Percentiles rank a stretch among this genome's conserved stretches.
Evolutionary conservation across 2,329 filamentous ascomycete species (phyloP).

Genomic region (Helotiales sp.): DNA sequence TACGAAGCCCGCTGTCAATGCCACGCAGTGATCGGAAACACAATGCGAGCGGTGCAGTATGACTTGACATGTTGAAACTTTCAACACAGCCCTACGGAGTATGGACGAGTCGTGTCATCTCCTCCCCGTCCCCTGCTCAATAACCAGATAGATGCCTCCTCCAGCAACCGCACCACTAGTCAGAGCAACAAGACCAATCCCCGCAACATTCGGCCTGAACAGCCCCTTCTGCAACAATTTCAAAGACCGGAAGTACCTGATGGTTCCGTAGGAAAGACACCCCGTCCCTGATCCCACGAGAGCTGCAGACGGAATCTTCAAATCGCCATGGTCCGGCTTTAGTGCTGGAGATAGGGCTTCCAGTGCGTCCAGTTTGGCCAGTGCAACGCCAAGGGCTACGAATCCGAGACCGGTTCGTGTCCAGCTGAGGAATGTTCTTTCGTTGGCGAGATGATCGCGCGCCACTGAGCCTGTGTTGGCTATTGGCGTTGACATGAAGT

Average conservation of each 20-base stretch:
- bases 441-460: slow-evolving; percentile 55
- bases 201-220: slow-evolving; percentile 70
- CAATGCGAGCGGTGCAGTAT: not conserved
- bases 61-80: not conserved
- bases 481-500: slow-evolving; percentile 27
- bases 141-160: slow-evolving; percentile 32
- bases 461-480: slow-evolving; percentile 54
- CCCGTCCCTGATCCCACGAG: slow-evolving; percentile 52
- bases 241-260: slow-evolving; percentile 53
- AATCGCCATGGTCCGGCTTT: slow-evolving; percentile 40
- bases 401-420: slow-evolving; percentile 57
- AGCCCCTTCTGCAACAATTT: slow-evolving; percentile 49
- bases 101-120: not conserved
- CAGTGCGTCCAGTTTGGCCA: slow-evolving; percentile 53
- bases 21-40: not conserved
- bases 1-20: not conserved
- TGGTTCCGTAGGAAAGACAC: slow-evolving; percentile 53
- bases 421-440: slow-evolving; percentile 59
- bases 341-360: slow-evolving; percentile 42
- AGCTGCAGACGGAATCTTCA: slow-evolving; percentile 47
- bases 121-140: slow-evolving; percentile 26
- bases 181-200: slow-evolving; percentile 80
- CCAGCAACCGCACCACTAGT: slow-evolving; percentile 50
- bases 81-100: not conserved
- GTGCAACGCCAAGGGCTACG: slow-evolving; percentile 56